These are phyloP conservation scores for Paramyrothecium roridum DNA, from an alignment of 2,329 filamentous ascomycete species.

Conservation along the genomic window DNA sequence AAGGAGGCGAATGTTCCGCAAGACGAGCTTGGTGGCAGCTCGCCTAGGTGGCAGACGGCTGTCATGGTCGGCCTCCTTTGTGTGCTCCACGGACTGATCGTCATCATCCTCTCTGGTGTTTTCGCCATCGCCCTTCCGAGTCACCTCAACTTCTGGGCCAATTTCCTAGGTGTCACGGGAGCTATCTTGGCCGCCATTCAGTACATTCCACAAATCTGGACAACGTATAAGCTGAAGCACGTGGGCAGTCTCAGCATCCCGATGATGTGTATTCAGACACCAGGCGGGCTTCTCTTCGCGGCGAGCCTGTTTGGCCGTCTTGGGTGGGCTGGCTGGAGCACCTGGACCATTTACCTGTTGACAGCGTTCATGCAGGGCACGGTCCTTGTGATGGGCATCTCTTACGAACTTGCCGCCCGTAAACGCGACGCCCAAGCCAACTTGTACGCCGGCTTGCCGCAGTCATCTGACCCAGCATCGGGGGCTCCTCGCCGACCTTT, in stretches of 20 bases:
- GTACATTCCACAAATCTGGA: conserved; percentile 94
- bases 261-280: conserved; percentile 98
- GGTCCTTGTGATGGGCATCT: conserved; percentile 75
- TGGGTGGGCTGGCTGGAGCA: conserved; percentile 85
- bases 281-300: conserved; percentile 87
- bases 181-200: conserved; percentile 80
- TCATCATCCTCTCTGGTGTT: conserved; percentile 65
- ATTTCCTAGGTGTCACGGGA: conserved; percentile 76
- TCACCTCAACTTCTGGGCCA: conserved; percentile 75
- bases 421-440: conserved; percentile 24
- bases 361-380: conserved; percentile 83
- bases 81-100: conserved; percentile 70
- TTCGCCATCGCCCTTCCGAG: conserved; percentile 62
- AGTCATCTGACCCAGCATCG: conserved; percentile 22
- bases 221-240: conserved; percentile 79
- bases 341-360: conserved; percentile 87
- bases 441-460: conserved; percentile 17
- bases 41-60: conserved; percentile 74
- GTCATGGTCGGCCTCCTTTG: conserved; percentile 70
- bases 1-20: conserved; percentile 47
- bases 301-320: conserved; percentile 77
- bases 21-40: conserved; percentile 46
- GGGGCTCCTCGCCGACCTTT: conserved; percentile 27
- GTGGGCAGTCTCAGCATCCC: conserved; percentile 90
- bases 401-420: conserved; percentile 59